A percentile compares a stretch with the other conserved stretches of the same genome.
These are phyloP conservation scores for Erigeron philadelphicus DNA, from an alignment of 140 eudicot genomes.

Conservation along the genomic window DNA sequence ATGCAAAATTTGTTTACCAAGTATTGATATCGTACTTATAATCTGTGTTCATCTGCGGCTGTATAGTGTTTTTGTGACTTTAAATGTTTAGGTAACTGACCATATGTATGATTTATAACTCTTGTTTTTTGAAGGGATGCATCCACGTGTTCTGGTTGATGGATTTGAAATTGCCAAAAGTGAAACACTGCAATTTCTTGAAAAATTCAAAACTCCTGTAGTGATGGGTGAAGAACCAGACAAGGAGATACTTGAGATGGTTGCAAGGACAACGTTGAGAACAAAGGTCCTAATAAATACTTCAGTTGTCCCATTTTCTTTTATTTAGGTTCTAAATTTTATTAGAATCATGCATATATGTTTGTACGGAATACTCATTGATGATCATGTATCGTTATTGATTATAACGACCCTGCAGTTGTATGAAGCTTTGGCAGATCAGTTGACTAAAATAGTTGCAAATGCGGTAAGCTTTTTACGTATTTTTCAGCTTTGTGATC, in stretches of 20 bases:
- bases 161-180: conserved; percentile 94
- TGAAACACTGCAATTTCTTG: conserved; percentile 77
- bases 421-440: conserved; percentile 89
- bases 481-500: background rate
- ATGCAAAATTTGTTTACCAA: no score
- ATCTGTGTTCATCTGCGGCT: no score
- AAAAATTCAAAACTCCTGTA: conserved; percentile 83
- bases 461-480: conserved; percentile 51
- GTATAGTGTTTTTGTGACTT: no score
- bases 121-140: conserved; percentile 57
- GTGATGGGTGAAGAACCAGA: conserved; percentile 53
- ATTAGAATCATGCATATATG: background rate
- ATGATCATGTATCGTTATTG: background rate
- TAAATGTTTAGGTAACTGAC: background rate
- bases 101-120: background rate
- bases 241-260: conserved; percentile 83
- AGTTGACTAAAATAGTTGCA: conserved; percentile 74
- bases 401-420: conserved; percentile 34
- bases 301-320: background rate
- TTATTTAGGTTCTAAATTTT: background rate
- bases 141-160: conserved; percentile 90
- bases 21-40: no score
- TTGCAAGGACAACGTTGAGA: conserved; percentile 86
- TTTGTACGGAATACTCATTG: background rate
- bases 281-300: conserved; percentile 57